Percentiles rank a stretch among this genome's conserved stretches.
Evolutionary conservation across 352 stramenopile species (phyloP).

Genomic region (Pythium vanterpoolii): DNA sequence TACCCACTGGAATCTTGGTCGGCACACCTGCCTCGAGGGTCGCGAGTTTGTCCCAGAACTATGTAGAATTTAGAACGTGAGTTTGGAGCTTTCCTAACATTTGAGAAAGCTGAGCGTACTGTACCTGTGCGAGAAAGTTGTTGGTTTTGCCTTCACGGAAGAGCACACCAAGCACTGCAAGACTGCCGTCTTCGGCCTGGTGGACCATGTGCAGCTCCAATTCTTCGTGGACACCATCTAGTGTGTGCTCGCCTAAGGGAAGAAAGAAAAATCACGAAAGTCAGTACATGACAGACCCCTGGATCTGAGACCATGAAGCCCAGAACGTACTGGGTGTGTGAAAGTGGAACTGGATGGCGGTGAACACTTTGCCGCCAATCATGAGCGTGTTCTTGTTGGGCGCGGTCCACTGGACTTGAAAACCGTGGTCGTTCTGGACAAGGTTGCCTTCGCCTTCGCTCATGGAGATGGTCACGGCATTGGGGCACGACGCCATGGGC

Average conservation of each 20-base stretch:
- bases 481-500: slow-evolving; percentile 16
- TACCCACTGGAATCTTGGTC: slow-evolving; percentile 30
- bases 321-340: slow-evolving; percentile 66
- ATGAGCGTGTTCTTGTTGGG: slow-evolving; percentile 35
- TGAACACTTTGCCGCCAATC: slow-evolving; percentile 51
- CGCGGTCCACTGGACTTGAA: slow-evolving; percentile 48
- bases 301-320: not conserved
- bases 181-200: slow-evolving; percentile 41
- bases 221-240: slow-evolving; percentile 44
- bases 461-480: slow-evolving; percentile 29
- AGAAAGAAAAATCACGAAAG: not conserved
- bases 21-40: slow-evolving; percentile 21
- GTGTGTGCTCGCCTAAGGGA: slow-evolving; percentile 58
- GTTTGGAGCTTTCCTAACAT: not conserved
- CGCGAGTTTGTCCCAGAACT: slow-evolving; percentile 59
- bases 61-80: not conserved
- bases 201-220: slow-evolving; percentile 77
- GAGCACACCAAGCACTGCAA: slow-evolving; percentile 62
- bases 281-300: not conserved
- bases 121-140: slow-evolving; percentile 41
- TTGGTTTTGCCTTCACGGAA: slow-evolving; percentile 53
- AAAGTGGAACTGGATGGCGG: slow-evolving; percentile 58
- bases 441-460: slow-evolving; percentile 34
- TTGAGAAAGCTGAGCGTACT: not conserved
- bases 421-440: slow-evolving; percentile 37